Evolutionary conservation across 345 rosid genomes (phyloP), one percentile per base, ranked within the genome.

Genomic region (Euphorbia peplus): DNA sequence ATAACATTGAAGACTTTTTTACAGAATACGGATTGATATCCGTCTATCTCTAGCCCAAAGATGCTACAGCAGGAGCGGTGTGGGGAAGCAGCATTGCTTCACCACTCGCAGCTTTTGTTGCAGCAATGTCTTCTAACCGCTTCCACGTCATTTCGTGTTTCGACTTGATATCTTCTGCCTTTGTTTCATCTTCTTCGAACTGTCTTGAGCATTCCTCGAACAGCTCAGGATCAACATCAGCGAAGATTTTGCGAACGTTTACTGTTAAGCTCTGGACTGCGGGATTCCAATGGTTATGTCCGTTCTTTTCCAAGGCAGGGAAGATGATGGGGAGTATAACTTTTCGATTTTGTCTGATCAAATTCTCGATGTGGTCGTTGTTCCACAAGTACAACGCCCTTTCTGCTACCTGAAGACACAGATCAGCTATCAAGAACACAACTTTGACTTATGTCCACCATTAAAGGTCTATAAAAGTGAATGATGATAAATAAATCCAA

Each of bases 321-420:
- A 88, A 82, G 72, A 88, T 75, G 5, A 85, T 80, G 48, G 88
- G 88, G 71, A 85, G 80, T 72, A 85, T 81, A n/a, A 78, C 76
- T 42, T 72, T 81, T 32, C 80, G 81, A 70, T 82, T 88, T 66
- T 81, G 87, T 70, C 79, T 86, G 57, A 88, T 84, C 65, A 88
- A 66, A 73, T 78, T 86, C 78, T 84, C 87, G 48, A 84, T 88
- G 64, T 85, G 93, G 76, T 88, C 88, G 50, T 85, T 88, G 81
- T 88, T 84, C 93, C 93, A 88, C 74, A 85, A 78, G 79, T 80
- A 85, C 69, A 88, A 77, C 56, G 93, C 88, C 70, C 87, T 78
- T 69, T 88, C 93, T n/a, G 93, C 93, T 51, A 88, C 93, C 93
- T 88, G 83, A 65, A 65, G 15, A 35, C 73, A 58, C 1, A 42